Conservation (phyloP, 2,329 filamentous ascomycete species). For the Cladosporium cucumerinum region DNA sequence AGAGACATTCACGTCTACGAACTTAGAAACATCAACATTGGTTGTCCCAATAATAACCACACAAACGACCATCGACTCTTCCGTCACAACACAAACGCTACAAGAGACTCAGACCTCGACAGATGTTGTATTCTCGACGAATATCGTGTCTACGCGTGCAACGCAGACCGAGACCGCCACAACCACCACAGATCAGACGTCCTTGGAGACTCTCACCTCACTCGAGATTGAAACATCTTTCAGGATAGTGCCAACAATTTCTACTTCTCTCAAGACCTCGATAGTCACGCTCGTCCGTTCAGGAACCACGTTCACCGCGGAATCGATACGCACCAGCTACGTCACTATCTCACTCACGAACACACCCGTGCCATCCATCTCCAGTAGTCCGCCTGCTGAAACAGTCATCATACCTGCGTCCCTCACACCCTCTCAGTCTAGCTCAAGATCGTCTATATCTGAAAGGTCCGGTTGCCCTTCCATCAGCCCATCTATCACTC, state of each 20-base stretch:
- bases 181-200: background rate
- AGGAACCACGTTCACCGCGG: slow-evolving; percentile 11
- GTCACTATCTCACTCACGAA: background rate
- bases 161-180: background rate
- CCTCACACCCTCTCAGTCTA: background rate
- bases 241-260: background rate
- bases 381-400: background rate
- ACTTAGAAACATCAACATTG: background rate
- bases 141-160: background rate
- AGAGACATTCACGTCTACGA: background rate
- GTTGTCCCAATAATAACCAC: background rate
- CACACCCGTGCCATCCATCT: no score
- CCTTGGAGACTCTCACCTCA: background rate
- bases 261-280: background rate
- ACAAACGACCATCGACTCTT: background rate
- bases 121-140: background rate
- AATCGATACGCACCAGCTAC: slow-evolving; percentile 1
- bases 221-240: background rate
- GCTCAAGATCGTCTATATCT: background rate
- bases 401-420: background rate
- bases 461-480: background rate
- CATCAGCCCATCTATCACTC: background rate
- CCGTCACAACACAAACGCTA: background rate
- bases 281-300: background rate
- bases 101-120: background rate